Conservation (phyloP, 805 yeast genomes). For the Lachancea thermotolerans region DNA sequence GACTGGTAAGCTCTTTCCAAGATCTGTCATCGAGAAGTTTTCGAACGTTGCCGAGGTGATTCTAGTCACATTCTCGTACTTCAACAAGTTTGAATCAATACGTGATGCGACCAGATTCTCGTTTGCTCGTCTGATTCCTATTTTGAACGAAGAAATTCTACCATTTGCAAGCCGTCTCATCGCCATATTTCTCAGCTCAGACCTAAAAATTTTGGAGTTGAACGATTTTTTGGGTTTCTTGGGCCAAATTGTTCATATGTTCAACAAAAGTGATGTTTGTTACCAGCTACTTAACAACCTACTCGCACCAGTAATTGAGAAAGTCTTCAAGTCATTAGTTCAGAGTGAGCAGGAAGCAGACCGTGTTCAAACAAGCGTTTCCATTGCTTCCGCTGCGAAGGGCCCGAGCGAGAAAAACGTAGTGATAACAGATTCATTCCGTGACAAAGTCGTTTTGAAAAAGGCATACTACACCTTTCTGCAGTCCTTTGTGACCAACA, state of each 20-base stretch:
- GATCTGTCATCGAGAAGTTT: conserved; percentile 41
- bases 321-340: conserved; percentile 48
- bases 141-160: conserved; percentile 50
- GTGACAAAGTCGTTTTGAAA: conserved; percentile 62
- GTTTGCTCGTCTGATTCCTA: conserved; percentile 77
- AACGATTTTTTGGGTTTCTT: conserved; percentile 77
- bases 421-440: conserved; percentile 51
- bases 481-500: conserved; percentile 65
- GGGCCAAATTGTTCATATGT: conserved; percentile 80
- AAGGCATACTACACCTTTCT: conserved; percentile 65
- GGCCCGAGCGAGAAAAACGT: conserved; percentile 20
- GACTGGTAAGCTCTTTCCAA: conserved; percentile 25
- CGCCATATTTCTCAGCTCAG: conserved; percentile 52
- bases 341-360: conserved; percentile 35
- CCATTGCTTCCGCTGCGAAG: conserved; percentile 5
- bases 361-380: conserved; percentile 1
- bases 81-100: conserved; percentile 57
- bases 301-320: conserved; percentile 64
- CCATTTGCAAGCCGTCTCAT: conserved; percentile 61
- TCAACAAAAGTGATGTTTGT: conserved; percentile 56
- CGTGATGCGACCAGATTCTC: conserved; percentile 85
- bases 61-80: conserved; percentile 71
- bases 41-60: conserved; percentile 74
- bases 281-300: conserved; percentile 69
- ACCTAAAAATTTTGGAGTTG: conserved; percentile 56